Conservation (phyloP, 2,329 filamentous ascomycete species). For the Fusarium graminum region DNA sequence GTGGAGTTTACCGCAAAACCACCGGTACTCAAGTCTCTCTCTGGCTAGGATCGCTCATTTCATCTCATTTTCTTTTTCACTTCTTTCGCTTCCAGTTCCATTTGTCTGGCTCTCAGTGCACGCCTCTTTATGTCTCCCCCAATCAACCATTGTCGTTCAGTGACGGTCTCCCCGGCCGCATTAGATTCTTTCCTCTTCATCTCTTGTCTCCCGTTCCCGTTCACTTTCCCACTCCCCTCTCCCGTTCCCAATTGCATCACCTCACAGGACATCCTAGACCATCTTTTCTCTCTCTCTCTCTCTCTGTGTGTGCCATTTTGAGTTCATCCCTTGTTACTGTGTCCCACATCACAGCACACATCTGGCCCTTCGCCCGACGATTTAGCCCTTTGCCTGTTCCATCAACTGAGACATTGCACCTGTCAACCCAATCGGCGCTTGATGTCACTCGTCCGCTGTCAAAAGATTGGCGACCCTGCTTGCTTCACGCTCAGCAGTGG, state of each 20-base stretch:
- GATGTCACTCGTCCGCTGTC: conserved; percentile 34
- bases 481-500: conserved; percentile 44
- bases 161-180: conserved; percentile 42
- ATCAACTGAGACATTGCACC: conserved; percentile 48
- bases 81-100: conserved; percentile 38
- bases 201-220: background rate
- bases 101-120: conserved; percentile 31
- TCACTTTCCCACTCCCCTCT: background rate
- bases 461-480: conserved; percentile 40
- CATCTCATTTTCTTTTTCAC: conserved; percentile 38
- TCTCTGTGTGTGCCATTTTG: conserved; percentile 48
- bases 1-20: conserved; percentile 8
- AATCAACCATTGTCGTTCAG: conserved; percentile 29
- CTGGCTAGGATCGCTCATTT: conserved; percentile 27
- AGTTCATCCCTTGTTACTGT: conserved; percentile 54
- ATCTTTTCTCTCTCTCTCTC: conserved; percentile 22
- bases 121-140: conserved; percentile 29
- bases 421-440: conserved; percentile 34
- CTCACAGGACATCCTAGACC: background rate
- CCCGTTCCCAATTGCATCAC: conserved; percentile 5
- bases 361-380: conserved; percentile 30
- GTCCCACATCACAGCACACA: conserved; percentile 56
- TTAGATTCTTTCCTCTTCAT: conserved; percentile 11
- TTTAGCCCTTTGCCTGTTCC: conserved; percentile 29
- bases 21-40: conserved; percentile 20